phyloP scores from a whole-genome alignment of 1,284 basidiomycete genomes.

The Takashimella tepidaria region DNA sequence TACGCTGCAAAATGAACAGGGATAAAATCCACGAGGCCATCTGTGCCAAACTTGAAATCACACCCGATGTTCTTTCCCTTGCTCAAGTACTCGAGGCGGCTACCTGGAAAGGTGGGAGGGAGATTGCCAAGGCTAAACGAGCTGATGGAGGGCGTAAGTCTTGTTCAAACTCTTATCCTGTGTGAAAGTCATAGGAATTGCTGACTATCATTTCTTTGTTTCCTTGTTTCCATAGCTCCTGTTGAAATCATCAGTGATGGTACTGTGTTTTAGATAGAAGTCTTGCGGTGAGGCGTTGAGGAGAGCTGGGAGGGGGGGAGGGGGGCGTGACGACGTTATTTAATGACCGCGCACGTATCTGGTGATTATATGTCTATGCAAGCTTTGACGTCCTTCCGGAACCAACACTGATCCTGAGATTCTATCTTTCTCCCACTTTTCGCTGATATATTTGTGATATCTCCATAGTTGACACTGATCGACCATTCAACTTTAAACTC shows the following conservation, averaged over 20 bases:
- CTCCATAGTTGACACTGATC: too few relatives aligned
- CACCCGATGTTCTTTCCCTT: conserved; percentile 55
- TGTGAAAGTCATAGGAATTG: background rate
- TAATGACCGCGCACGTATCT: too few relatives aligned
- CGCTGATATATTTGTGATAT: too few relatives aligned
- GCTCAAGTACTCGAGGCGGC: conserved; percentile 88
- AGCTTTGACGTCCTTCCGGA: too few relatives aligned
- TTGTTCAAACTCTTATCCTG: background rate
- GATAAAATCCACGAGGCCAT: conserved; percentile 74
- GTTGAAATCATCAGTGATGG: conserved; percentile 36
- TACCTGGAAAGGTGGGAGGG: conserved; percentile 91
- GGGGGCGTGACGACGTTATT: too few relatives aligned
- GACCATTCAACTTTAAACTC: too few relatives aligned
- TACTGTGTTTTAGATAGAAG: conserved; percentile 27
- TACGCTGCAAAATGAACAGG: conserved; percentile 47
- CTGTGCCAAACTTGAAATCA: conserved; percentile 54
- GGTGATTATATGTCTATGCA: too few relatives aligned
- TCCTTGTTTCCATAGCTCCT: conserved; percentile 18
- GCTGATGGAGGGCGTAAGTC: conserved; percentile 60
- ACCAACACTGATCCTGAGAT: too few relatives aligned
- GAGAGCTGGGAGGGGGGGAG: too few relatives aligned
- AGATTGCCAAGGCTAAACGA: conserved; percentile 76
- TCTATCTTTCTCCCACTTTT: too few relatives aligned
- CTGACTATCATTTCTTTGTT: background rate
- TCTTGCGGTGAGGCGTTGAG: too few relatives aligned